phyloP scores from a whole-genome alignment of 257 asterid species.

The Catharanthus roseus region DNA sequence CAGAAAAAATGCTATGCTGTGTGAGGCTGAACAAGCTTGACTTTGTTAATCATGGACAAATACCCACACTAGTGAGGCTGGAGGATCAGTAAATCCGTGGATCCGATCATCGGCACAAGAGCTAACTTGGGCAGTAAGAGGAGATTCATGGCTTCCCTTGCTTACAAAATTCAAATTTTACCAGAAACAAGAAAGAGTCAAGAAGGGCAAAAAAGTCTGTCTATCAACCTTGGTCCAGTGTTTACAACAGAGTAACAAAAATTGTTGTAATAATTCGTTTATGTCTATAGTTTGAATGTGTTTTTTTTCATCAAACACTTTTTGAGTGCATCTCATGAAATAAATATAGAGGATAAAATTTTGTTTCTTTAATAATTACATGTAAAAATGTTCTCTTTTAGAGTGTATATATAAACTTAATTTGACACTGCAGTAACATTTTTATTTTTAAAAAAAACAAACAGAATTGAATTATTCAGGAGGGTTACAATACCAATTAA shows the following conservation, averaged over 20 bases:
- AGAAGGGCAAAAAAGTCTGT: too few relatives aligned
- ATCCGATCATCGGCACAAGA: background rate
- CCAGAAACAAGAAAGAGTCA: background rate
- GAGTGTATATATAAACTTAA: too few relatives aligned
- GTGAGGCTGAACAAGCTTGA: conserved; percentile 72
- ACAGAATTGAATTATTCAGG: too few relatives aligned
- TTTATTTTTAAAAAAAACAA: too few relatives aligned
- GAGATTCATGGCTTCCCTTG: background rate
- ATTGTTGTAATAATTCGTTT: background rate
- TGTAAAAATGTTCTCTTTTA: too few relatives aligned
- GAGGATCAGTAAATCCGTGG: conserved; percentile 37
- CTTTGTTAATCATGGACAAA: conserved; percentile 68
- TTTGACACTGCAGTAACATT: too few relatives aligned
- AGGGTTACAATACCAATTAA: too few relatives aligned
- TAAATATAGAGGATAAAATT: too few relatives aligned
- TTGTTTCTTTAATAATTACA: background rate
- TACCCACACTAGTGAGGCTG: conserved; percentile 59
- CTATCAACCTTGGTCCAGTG: background rate
- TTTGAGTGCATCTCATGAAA: background rate
- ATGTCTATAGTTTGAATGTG: background rate
- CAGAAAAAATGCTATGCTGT: conserved; percentile 70
- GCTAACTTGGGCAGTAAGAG: background rate
- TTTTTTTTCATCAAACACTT: background rate
- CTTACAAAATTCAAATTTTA: background rate
- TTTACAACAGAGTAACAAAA: background rate